phyloP scores from a whole-genome alignment of 1,284 basidiomycete species.

The Lignosus rhinocerotis region DNA sequence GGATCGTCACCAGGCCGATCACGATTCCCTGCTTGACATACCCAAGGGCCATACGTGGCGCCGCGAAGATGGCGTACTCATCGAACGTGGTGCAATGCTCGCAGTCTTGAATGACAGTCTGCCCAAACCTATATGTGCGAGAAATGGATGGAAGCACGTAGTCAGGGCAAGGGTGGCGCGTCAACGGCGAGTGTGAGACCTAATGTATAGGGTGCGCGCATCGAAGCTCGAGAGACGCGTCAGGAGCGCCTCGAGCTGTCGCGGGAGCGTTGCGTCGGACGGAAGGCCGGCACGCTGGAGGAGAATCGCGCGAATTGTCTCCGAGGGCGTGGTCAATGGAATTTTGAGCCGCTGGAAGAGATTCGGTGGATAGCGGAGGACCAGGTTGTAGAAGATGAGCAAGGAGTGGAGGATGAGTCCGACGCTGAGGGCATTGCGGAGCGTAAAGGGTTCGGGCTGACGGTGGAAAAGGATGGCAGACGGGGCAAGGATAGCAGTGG shows the following conservation, averaged over 20 bases:
- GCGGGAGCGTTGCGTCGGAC: conserved; percentile 38
- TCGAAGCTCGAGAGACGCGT: conserved; percentile 59
- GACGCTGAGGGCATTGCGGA: conserved; percentile 29
- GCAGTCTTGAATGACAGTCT: conserved; percentile 59
- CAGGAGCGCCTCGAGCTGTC: conserved; percentile 52
- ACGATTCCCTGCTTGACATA: conserved; percentile 59
- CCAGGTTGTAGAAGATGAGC: conserved; percentile 49
- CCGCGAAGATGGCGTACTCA: conserved; percentile 59
- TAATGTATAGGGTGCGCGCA: conserved; percentile 56
- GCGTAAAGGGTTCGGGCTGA: conserved; percentile 12
- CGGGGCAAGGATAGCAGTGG: conserved; percentile 24
- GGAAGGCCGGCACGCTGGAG: conserved; percentile 37
- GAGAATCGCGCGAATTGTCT: conserved; percentile 50
- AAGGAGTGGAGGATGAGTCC: conserved; percentile 58
- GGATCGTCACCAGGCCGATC: conserved; percentile 51
- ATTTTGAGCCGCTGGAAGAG: conserved; percentile 57
- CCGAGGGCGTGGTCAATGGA: conserved; percentile 54
- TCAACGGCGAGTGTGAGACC: conserved; percentile 38
- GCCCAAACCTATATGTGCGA: conserved; percentile 53
- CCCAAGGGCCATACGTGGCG: conserved; percentile 54
- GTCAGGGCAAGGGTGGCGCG: conserved; percentile 25
- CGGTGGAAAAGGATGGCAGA: conserved; percentile 23
- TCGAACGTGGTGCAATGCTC: conserved; percentile 56
- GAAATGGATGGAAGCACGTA: not conserved
- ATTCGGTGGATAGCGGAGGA: conserved; percentile 56